Evolutionary conservation across 2,329 filamentous ascomycete species (phyloP).

Genomic region (Karstenula rhodostoma): DNA sequence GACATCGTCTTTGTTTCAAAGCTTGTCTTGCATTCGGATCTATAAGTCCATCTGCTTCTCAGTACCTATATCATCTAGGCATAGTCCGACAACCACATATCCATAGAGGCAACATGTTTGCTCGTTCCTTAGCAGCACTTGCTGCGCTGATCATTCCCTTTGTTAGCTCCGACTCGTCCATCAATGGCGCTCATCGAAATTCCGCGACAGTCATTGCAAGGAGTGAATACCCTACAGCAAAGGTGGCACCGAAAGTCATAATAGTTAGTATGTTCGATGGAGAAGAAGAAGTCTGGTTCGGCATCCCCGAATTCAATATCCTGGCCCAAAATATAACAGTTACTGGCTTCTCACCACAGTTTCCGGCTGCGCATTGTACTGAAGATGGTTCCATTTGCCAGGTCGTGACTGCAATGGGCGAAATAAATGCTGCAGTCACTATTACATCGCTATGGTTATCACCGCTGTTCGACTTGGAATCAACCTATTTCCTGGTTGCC

Average conservation of each 20-base stretch:
- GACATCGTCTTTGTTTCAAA: not conserved
- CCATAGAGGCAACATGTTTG: not conserved
- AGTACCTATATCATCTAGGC: not conserved
- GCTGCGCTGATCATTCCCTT: conserved; percentile 3
- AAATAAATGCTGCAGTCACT: conserved; percentile 78
- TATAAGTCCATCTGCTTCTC: not conserved
- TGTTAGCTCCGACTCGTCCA: not conserved
- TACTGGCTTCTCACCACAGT: conserved; percentile 71
- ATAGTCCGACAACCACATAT: not conserved
- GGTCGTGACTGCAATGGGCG: conserved; percentile 60
- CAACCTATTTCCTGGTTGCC: conserved; percentile 74
- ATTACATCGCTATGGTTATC: conserved; percentile 71
- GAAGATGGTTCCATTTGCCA: conserved; percentile 70
- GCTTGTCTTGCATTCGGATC: not conserved
- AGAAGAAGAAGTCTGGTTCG: conserved; percentile 61
- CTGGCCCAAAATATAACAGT: conserved; percentile 65
- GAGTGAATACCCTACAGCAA: conserved; percentile 36
- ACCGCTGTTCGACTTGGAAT: conserved; percentile 67
- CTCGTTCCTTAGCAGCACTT: not conserved
- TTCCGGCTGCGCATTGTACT: conserved; percentile 71
- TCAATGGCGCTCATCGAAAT: not conserved
- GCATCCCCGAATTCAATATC: conserved; percentile 64
- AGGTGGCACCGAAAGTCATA: conserved; percentile 67
- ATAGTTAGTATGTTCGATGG: conserved; percentile 67
- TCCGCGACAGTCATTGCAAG: not conserved